These are phyloP conservation scores for Kodamaea laetipori DNA, from an alignment of 805 yeast genomes.

Conservation along the genomic window DNA sequence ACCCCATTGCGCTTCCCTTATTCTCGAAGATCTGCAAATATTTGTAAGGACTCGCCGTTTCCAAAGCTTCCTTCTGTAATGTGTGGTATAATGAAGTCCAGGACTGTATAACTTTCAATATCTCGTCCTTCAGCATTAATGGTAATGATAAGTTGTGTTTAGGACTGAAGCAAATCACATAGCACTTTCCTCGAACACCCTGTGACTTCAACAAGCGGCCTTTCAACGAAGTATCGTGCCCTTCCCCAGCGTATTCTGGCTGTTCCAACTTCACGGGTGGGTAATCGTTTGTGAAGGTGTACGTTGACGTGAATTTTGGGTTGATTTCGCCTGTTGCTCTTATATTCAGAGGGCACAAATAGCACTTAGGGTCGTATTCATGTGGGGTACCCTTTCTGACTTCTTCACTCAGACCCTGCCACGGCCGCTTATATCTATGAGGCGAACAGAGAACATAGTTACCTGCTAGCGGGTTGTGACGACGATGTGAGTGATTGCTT, in stretches of 20 bases:
- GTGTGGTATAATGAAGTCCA: slow-evolving; percentile 59
- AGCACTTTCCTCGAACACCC: slow-evolving; percentile 68
- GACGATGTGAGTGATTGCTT: slow-evolving; percentile 63
- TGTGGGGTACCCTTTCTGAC: slow-evolving; percentile 35
- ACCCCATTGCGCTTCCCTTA: slow-evolving; percentile 80
- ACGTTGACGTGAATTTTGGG: slow-evolving; percentile 59
- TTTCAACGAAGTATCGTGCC: slow-evolving; percentile 26
- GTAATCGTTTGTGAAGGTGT: slow-evolving; percentile 65
- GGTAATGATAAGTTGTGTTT: slow-evolving; percentile 69
- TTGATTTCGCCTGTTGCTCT: slow-evolving; percentile 64
- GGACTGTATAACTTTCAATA: slow-evolving; percentile 53
- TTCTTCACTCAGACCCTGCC: slow-evolving; percentile 73
- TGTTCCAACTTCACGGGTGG: slow-evolving; percentile 67
- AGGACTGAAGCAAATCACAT: slow-evolving; percentile 73
- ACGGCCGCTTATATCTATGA: slow-evolving; percentile 75
- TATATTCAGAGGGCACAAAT: slow-evolving; percentile 69
- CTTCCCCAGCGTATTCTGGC: slow-evolving; percentile 41
- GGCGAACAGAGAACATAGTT: slow-evolving; percentile 75
- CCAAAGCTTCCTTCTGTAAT: slow-evolving; percentile 39
- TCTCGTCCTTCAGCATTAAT: slow-evolving; percentile 49
- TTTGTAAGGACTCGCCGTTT: slow-evolving; percentile 39
- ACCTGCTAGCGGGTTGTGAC: slow-evolving; percentile 69
- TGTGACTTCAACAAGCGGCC: slow-evolving; percentile 52
- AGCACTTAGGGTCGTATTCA: slow-evolving; percentile 64
- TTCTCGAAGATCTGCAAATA: slow-evolving; percentile 76